These are phyloP conservation scores for Globisporangium irregulare DNA, from an alignment of 352 stramenopile genomes.

Conservation along the genomic window DNA sequence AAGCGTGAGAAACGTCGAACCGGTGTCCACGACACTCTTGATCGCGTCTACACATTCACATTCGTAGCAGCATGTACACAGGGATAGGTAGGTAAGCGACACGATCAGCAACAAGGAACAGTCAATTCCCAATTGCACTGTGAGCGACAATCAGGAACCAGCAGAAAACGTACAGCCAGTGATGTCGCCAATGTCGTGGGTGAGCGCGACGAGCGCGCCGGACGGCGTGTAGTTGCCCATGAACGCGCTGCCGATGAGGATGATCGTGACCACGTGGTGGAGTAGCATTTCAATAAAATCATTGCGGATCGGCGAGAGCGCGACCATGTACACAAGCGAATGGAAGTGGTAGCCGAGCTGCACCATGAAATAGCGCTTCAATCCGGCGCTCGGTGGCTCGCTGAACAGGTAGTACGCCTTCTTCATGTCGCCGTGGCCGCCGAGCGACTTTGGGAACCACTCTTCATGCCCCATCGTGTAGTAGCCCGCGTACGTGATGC, in stretches of 20 bases:
- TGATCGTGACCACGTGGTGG: constrained; percentile 52
- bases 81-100: neutral
- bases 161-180: constrained; percentile 38
- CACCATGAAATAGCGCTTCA: constrained; percentile 51
- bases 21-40: constrained; percentile 63
- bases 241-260: constrained; percentile 45
- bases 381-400: constrained; percentile 27
- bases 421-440: constrained; percentile 30
- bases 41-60: constrained; percentile 44
- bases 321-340: constrained; percentile 50
- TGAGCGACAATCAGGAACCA: neutral
- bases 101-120: neutral
- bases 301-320: constrained; percentile 53
- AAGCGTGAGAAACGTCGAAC: constrained; percentile 30
- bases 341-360: constrained; percentile 60
- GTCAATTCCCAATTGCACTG: too few species aligned
- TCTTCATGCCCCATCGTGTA: constrained; percentile 38
- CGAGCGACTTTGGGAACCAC: constrained; percentile 41
- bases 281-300: constrained; percentile 62
- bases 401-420: constrained; percentile 32
- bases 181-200: constrained; percentile 52
- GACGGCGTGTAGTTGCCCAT: constrained; percentile 45
- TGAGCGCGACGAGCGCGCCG: constrained; percentile 48
- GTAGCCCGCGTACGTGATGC: constrained; percentile 42
- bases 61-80: neutral